Evolutionary conservation across 441 rosid species (phyloP).

Genomic region (Brassica balearica): DNA sequence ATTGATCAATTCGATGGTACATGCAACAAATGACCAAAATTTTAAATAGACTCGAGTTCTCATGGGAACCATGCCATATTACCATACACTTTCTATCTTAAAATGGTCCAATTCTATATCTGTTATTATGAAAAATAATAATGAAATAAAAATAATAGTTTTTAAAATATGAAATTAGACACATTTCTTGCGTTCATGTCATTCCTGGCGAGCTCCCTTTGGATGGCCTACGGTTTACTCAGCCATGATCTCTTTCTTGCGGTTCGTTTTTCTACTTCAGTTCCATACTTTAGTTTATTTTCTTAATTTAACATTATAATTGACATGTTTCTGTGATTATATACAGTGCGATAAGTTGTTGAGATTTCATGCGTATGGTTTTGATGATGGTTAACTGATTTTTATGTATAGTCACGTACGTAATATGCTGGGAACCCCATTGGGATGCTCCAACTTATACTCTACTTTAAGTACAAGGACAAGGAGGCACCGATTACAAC

Average conservation of each 20-base stretch:
- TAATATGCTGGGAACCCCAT: conserved; percentile 63
- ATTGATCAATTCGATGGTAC: conserved; percentile 3
- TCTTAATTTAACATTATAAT: not conserved
- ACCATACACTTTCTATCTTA: too few relatives aligned
- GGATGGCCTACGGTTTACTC: conserved; percentile 77
- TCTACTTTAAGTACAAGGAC: conserved; percentile 69
- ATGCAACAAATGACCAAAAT: conserved; percentile 5
- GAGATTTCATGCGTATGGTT: not conserved
- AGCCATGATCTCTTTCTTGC: conserved; percentile 76
- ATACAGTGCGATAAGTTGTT: not conserved
- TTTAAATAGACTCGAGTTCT: not conserved
- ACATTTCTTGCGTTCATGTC: conserved; percentile 76
- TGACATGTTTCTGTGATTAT: not conserved
- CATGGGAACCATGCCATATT: too few relatives aligned
- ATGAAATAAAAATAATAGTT: too few relatives aligned
- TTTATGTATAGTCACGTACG: conserved; percentile 63
- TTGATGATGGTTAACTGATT: not conserved
- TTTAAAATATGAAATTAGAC: conserved; percentile 55
- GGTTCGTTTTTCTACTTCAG: conserved; percentile 47
- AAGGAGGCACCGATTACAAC: conserved; percentile 27
- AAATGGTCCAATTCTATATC: too few relatives aligned
- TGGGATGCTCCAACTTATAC: conserved; percentile 70
- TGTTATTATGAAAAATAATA: not conserved
- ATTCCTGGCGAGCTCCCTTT: conserved; percentile 66
- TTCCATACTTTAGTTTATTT: not conserved